phyloP scores from a whole-genome alignment of 2,329 filamentous ascomycete species.

The Colletotrichum sp. region DNA sequence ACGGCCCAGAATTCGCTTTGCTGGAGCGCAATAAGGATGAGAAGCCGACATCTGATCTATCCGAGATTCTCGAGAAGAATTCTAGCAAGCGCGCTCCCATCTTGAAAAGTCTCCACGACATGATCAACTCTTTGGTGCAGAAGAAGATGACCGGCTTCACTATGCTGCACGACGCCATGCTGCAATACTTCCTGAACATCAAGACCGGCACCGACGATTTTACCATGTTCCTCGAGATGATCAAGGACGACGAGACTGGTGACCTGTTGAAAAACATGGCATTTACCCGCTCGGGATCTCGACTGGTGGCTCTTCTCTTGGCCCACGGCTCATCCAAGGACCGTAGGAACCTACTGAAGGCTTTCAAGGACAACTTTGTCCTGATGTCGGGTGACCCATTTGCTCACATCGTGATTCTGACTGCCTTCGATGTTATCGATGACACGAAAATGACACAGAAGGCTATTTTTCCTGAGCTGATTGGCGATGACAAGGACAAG shows the following conservation, averaged over 20 bases:
- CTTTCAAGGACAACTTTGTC: slow-evolving; percentile 88
- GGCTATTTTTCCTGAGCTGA: slow-evolving; percentile 83
- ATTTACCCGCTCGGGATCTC: slow-evolving; percentile 88
- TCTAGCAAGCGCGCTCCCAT: slow-evolving; percentile 89
- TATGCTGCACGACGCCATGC: slow-evolving; percentile 97
- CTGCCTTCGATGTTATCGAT: slow-evolving; percentile 90
- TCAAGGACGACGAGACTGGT: slow-evolving; percentile 90
- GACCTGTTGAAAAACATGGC: slow-evolving; percentile 94
- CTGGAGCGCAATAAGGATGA: slow-evolving; percentile 66
- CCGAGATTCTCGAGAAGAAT: slow-evolving; percentile 73
- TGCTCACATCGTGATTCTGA: slow-evolving; percentile 81
- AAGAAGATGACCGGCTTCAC: slow-evolving; percentile 98
- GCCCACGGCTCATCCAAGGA: slow-evolving; percentile 92
- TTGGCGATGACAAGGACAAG: slow-evolving; percentile 72
- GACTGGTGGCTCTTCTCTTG: slow-evolving; percentile 80
- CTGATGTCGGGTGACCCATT: slow-evolving; percentile 81
- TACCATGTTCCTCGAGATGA: slow-evolving; percentile 84
- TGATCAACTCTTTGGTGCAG: slow-evolving; percentile 92
- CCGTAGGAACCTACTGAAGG: slow-evolving; percentile 84
- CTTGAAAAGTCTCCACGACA: slow-evolving; percentile 81
- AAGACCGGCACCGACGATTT: slow-evolving; percentile 81
- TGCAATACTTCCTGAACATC: slow-evolving; percentile 90
- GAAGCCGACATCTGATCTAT: slow-evolving; percentile 69
- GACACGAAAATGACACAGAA: slow-evolving; percentile 91
- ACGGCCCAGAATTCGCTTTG: slow-evolving; percentile 89